These are phyloP conservation scores for Crithidia sp. DNA, from an alignment of 208 protist species.

Conservation along the genomic window DNA sequence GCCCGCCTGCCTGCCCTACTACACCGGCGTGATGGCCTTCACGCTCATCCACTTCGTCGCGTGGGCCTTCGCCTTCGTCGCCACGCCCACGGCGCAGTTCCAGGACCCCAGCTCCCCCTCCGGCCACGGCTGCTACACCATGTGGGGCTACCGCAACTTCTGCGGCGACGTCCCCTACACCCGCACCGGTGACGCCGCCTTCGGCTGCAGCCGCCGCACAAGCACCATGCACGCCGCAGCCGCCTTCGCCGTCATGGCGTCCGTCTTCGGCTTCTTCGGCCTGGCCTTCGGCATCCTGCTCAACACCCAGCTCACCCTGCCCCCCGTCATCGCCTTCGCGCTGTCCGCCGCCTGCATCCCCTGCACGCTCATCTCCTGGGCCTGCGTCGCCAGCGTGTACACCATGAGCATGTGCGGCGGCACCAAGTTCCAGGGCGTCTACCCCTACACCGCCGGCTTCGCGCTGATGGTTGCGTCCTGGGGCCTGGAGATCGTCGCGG, in stretches of 20 bases:
- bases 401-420: conserved; percentile 36
- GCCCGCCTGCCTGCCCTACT: conserved; percentile 25
- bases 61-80: conserved; percentile 46
- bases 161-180: conserved; percentile 44
- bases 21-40: conserved; percentile 36
- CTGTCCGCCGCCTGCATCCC: conserved; percentile 37
- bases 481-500: conserved; percentile 42
- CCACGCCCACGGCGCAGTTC: conserved; percentile 43
- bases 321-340: conserved; percentile 29
- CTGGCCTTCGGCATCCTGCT: conserved; percentile 40
- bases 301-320: conserved; percentile 27
- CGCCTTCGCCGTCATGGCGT: conserved; percentile 45
- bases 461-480: conserved; percentile 48
- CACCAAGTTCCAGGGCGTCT: conserved; percentile 19
- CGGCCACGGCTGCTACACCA: conserved; percentile 40
- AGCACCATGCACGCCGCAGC: conserved; percentile 46
- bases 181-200: conserved; percentile 26
- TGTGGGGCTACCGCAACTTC: conserved; percentile 48
- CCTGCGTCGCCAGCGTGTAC: conserved; percentile 52
- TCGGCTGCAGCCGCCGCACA: conserved; percentile 26
- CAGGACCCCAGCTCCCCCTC: conserved; percentile 6
- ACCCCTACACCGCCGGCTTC: conserved; percentile 48
- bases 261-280: conserved; percentile 35
- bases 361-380: conserved; percentile 50
- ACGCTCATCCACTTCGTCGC: conserved; percentile 40